These are phyloP conservation scores for Epichloe sibirici DNA, from an alignment of 2,329 filamentous ascomycete genomes.

Conservation along the genomic window DNA sequence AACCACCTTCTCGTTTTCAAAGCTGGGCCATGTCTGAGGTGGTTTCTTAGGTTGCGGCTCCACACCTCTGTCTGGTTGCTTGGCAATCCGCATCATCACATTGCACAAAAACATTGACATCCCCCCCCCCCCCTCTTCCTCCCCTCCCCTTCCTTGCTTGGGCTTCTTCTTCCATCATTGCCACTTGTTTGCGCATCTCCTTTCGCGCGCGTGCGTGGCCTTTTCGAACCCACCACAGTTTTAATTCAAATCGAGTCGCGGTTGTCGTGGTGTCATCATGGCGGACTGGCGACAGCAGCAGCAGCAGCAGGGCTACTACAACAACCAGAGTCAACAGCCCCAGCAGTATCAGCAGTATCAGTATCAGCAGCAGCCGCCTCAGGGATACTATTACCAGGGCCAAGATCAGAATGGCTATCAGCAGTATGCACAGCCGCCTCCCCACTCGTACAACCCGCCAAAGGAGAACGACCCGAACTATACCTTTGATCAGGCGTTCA, in stretches of 20 bases:
- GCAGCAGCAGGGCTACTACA: conserved; percentile 1
- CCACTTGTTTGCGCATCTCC: not conserved
- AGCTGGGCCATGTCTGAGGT: too few species aligned
- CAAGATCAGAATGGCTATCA: conserved; percentile 14
- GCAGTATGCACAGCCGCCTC: conserved; percentile 18
- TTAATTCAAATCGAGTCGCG: not conserved
- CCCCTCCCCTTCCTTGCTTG: not conserved
- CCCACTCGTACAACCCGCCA: conserved; percentile 25
- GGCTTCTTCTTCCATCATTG: not conserved
- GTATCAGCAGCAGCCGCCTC: conserved; percentile 9
- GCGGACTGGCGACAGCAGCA: not conserved
- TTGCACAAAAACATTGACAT: not conserved
- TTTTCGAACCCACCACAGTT: too few species aligned
- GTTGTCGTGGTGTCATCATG: conserved; percentile 1
- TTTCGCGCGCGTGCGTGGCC: not conserved
- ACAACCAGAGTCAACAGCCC: not conserved
- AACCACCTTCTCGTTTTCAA: too few species aligned
- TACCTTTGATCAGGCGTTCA: conserved; percentile 70
- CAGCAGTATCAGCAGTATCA: conserved; percentile 5
- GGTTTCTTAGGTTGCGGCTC: too few species aligned
- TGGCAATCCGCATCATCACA: not conserved
- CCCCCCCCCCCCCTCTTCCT: too few species aligned
- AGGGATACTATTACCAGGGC: conserved; percentile 6
- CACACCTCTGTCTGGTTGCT: not conserved
- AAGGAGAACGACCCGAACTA: conserved; percentile 33